Percentiles rank a stretch among this genome's conserved stretches.
Conservation (phyloP, 192 early-diverging fungal genomes). For the Backusella sp. region DNA sequence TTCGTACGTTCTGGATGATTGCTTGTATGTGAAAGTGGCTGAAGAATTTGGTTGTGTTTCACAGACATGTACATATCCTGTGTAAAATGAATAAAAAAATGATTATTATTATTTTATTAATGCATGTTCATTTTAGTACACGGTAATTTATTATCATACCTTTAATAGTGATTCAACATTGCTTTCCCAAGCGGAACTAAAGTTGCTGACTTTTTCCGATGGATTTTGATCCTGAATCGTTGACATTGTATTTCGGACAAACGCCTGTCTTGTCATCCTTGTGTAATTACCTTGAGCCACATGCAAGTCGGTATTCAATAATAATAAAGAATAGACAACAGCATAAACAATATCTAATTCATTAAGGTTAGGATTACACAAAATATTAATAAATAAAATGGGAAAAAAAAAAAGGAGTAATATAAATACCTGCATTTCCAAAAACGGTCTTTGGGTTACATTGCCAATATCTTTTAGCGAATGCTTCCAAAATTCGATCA, state of each 20-base stretch:
- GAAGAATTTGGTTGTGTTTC: conserved; percentile 57
- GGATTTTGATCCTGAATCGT: conserved; percentile 38
- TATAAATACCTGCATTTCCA: conserved; percentile 31
- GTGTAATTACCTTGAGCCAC: conserved; percentile 72
- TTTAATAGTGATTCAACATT: conserved; percentile 57
- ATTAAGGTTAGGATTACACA: not conserved
- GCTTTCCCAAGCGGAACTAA: conserved; percentile 43
- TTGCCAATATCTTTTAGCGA: conserved; percentile 78
- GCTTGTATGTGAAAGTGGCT: conserved; percentile 27
- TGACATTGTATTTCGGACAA: conserved; percentile 70
- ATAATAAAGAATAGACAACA: conserved; percentile 78
- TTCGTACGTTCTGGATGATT: not conserved
- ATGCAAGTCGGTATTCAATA: conserved; percentile 93
- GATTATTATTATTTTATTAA: not conserved
- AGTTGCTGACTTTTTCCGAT: not conserved
- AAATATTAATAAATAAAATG: not conserved
- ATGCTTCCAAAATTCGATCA: conserved; percentile 83
- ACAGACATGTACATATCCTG: conserved; percentile 60
- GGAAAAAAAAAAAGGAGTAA: not conserved
- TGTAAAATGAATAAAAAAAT: not conserved
- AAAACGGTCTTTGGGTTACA: conserved; percentile 72
- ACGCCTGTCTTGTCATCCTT: conserved; percentile 74
- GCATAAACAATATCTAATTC: conserved; percentile 60
- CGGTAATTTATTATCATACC: conserved; percentile 10
- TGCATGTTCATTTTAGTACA: not conserved